phyloP scores from a whole-genome alignment of 73 alveolate genomes.

The Paramecium biaurelia region DNA sequence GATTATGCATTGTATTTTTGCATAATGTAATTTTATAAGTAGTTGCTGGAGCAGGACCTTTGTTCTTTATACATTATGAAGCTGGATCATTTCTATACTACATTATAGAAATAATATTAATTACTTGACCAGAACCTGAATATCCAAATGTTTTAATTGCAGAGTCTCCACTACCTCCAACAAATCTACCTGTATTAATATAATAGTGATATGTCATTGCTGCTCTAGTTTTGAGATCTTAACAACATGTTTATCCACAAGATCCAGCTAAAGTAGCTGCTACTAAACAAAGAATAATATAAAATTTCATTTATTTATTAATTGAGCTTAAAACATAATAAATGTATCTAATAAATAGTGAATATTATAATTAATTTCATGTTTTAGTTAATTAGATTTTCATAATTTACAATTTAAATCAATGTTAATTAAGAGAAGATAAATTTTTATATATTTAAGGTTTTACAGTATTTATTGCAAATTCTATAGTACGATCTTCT shows the following conservation, averaged over 20 bases:
- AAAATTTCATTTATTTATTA: not conserved
- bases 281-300: not conserved
- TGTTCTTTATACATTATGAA: slow-evolving; percentile 50
- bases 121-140: slow-evolving; percentile 47
- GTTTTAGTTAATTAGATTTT: not conserved
- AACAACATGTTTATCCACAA: slow-evolving; percentile 51
- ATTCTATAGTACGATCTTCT: not conserved
- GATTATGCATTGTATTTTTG: slow-evolving; percentile 65
- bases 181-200: slow-evolving; percentile 62
- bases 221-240: not conserved
- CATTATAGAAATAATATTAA: not conserved
- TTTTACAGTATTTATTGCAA: not conserved
- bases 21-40: slow-evolving; percentile 64
- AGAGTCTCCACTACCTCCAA: slow-evolving; percentile 66
- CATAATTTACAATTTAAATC: not conserved
- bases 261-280: slow-evolving; percentile 30
- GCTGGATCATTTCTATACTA: slow-evolving; percentile 63
- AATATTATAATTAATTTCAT: not conserved
- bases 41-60: slow-evolving; percentile 73
- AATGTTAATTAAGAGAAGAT: not conserved
- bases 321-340: not conserved
- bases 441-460: not conserved
- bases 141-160: slow-evolving; percentile 66
- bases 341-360: not conserved
- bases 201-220: slow-evolving; percentile 48